Evolutionary conservation across 192 early-diverging fungal species (phyloP).

Genomic region (Chytriomyces sp.): DNA sequence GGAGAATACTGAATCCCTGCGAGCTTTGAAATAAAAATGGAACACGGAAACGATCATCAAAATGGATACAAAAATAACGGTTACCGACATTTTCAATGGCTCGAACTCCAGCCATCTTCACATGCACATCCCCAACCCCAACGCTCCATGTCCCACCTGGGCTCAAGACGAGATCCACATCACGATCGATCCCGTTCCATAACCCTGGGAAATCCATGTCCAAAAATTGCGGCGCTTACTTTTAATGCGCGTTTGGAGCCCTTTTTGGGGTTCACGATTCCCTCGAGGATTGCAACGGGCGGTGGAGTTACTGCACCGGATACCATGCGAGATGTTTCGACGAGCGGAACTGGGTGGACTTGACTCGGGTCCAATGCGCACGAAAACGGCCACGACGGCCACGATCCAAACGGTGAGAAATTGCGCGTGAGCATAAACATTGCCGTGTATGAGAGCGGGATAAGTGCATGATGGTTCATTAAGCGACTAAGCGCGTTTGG

Average conservation of each 20-base stretch:
- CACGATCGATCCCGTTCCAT: background rate
- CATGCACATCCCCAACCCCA: background rate
- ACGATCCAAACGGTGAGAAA: no score
- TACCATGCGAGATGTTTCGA: constrained; percentile 7
- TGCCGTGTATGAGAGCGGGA: no score
- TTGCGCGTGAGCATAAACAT: no score
- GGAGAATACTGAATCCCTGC: background rate
- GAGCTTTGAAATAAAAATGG: no score
- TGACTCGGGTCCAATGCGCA: background rate
- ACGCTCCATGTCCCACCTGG: constrained; percentile 22
- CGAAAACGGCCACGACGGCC: no score
- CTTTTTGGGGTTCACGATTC: background rate
- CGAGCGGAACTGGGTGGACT: constrained; percentile 6
- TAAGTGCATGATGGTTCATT: no score
- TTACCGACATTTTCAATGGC: constrained; percentile 15
- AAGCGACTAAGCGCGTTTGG: no score
- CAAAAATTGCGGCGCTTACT: constrained; percentile 5
- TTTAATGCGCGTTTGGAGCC: background rate
- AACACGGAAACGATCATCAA: no score
- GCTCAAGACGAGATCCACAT: constrained; percentile 13
- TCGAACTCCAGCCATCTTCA: constrained; percentile 3
- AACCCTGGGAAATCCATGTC: constrained; percentile 9
- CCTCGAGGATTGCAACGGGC: background rate
- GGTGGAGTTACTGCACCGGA: background rate
- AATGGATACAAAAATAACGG: no score